Percentiles rank a stretch among this genome's conserved stretches.
phyloP scores from a whole-genome alignment of 805 yeast species.

The Myxozyma nipponensis region DNA sequence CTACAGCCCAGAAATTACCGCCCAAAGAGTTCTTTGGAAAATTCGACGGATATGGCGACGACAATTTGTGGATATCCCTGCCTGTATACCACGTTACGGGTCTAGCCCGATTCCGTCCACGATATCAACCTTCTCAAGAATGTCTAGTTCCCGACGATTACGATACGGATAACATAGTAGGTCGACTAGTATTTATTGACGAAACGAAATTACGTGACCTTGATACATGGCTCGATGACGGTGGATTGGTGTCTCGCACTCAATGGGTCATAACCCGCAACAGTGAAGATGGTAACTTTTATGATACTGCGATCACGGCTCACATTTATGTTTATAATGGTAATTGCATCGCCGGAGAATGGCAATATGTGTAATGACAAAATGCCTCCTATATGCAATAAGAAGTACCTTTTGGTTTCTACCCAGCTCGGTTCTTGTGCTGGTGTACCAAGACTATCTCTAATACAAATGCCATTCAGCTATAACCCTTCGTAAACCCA shows the following conservation, averaged over 20 bases:
- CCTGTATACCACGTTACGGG: conserved; percentile 9
- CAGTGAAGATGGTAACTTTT: background rate
- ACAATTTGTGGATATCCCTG: background rate
- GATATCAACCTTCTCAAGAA: conserved; percentile 5
- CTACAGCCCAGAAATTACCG: conserved; percentile 1
- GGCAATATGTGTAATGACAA: conserved; percentile 4
- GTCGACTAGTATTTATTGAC: conserved; percentile 6
- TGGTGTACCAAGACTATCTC: background rate
- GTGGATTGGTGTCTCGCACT: conserved; percentile 8
- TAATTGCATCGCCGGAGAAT: conserved; percentile 20
- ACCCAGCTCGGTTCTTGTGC: background rate
- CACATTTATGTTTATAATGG: conserved; percentile 21
- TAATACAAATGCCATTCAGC: conserved; percentile 26
- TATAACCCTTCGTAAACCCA: conserved; percentile 35
- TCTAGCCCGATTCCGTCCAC: conserved; percentile 5
- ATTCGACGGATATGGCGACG: conserved; percentile 1
- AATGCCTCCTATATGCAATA: too few relatives aligned
- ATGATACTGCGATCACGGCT: conserved; percentile 2
- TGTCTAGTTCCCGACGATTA: conserved; percentile 1
- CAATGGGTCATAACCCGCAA: conserved; percentile 4
- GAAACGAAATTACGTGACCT: background rate
- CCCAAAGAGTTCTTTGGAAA: background rate
- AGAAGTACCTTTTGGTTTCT: background rate
- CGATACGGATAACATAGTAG: background rate
- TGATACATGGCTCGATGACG: conserved; percentile 22